Percentiles rank a stretch among this genome's conserved stretches.
Conservation (phyloP, 306 rosid genomes). For the Carpinus viminea region DNA sequence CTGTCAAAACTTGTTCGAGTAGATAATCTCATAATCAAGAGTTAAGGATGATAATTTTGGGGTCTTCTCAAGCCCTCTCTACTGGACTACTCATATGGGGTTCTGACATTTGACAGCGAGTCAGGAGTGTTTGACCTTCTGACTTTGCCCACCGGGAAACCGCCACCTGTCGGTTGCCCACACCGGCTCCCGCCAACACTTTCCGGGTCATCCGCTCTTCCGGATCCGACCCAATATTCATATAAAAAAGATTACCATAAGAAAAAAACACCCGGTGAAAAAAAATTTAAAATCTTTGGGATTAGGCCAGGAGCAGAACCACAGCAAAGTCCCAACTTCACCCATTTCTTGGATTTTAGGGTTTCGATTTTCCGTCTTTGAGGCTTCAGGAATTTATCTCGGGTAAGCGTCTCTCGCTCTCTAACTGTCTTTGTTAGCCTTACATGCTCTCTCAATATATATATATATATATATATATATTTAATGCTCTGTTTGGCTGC, state of each 20-base stretch:
- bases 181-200: background rate
- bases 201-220: background rate
- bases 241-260: background rate
- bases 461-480: background rate
- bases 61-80: background rate
- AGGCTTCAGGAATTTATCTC: slow-evolving; percentile 6
- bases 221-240: background rate
- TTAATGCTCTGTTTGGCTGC: slow-evolving; percentile 24
- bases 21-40: no score
- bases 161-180: background rate
- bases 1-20: no score
- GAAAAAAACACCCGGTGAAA: background rate
- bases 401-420: slow-evolving; percentile 35
- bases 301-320: slow-evolving; percentile 17
- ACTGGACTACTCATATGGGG: background rate
- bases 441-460: background rate
- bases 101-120: background rate
- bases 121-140: background rate
- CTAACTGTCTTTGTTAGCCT: slow-evolving; percentile 2
- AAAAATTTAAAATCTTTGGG: background rate
- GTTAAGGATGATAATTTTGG: no score
- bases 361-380: slow-evolving; percentile 14
- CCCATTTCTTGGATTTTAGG: slow-evolving; percentile 30
- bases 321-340: background rate
- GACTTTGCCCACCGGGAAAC: background rate